These are phyloP conservation scores for Nakazawaea ishiwadae DNA, from an alignment of 805 yeast species.

Conservation along the genomic window DNA sequence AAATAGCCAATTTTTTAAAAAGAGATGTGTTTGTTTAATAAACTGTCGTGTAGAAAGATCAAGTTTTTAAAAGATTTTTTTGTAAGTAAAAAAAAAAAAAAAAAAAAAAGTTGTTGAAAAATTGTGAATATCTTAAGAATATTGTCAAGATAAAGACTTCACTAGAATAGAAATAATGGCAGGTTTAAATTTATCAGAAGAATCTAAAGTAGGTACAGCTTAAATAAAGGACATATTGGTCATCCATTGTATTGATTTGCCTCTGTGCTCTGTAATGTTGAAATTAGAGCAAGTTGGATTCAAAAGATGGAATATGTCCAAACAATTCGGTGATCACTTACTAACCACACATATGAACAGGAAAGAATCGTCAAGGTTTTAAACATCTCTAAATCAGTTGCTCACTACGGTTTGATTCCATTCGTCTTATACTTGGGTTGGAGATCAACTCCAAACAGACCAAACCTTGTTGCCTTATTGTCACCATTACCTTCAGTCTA, in stretches of 20 bases:
- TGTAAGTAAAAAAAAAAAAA: neutral
- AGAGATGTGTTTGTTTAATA: too few relatives aligned
- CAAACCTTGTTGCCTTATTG: constrained; percentile 64
- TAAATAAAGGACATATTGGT: too few relatives aligned
- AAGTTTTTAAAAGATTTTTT: too few relatives aligned
- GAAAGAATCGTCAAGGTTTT: constrained; percentile 85
- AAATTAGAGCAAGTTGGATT: too few relatives aligned
- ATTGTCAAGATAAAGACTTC: too few relatives aligned
- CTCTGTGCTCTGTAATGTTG: too few relatives aligned
- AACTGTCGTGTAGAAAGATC: too few relatives aligned
- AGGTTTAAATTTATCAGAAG: constrained; percentile 38
- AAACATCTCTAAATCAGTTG: constrained; percentile 78
- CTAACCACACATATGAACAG: too few relatives aligned
- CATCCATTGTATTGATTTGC: too few relatives aligned
- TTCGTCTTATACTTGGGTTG: constrained; percentile 89
- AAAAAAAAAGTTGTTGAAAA: neutral
- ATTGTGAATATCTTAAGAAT: neutral
- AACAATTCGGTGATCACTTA: too few relatives aligned
- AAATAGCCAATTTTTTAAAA: too few relatives aligned
- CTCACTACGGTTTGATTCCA: constrained; percentile 98
- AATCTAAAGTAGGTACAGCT: constrained; percentile 36
- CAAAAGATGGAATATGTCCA: too few relatives aligned
- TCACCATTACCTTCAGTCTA: constrained; percentile 79
- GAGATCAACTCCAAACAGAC: constrained; percentile 78
- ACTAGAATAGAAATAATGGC: constrained; percentile 25